Conservation (phyloP, 2,329 filamentous ascomycete genomes). For the Dactylellina drechsleri region DNA sequence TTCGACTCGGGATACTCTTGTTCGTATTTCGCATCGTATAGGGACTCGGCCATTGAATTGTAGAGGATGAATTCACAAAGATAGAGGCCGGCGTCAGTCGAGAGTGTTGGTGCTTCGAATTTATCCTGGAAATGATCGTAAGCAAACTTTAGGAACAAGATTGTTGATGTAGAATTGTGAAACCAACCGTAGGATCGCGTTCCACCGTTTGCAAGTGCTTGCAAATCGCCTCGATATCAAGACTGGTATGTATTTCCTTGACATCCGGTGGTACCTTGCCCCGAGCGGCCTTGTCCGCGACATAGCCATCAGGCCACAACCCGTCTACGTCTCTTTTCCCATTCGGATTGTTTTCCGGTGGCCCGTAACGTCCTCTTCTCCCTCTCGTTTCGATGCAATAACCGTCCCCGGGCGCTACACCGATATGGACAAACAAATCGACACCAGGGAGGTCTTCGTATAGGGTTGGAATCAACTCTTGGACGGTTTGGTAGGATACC, state of each 20-base stretch:
- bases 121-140: slow-evolving; percentile 15
- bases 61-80: slow-evolving; percentile 50
- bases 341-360: slow-evolving; percentile 19
- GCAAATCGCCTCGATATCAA: slow-evolving; percentile 38
- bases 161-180: background rate
- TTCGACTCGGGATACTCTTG: slow-evolving; percentile 38
- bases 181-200: slow-evolving; percentile 16
- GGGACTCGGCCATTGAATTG: slow-evolving; percentile 41
- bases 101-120: slow-evolving; percentile 25
- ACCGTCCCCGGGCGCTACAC: slow-evolving; percentile 28
- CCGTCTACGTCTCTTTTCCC: slow-evolving; percentile 38
- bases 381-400: slow-evolving; percentile 45
- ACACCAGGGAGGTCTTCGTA: slow-evolving; percentile 42
- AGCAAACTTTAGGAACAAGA: background rate
- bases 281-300: slow-evolving; percentile 21
- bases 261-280: slow-evolving; percentile 44
- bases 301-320: slow-evolving; percentile 26
- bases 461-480: slow-evolving; percentile 34
- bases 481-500: slow-evolving; percentile 32
- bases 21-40: slow-evolving; percentile 42
- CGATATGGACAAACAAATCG: slow-evolving; percentile 49
- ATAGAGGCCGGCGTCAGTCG: slow-evolving; percentile 41
- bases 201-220: slow-evolving; percentile 29
- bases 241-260: slow-evolving; percentile 28
- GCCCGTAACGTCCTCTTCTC: slow-evolving; percentile 30